Conservation (phyloP, 2,329 filamentous ascomycete genomes). For the Pseudogymnoascus sp. region DNA sequence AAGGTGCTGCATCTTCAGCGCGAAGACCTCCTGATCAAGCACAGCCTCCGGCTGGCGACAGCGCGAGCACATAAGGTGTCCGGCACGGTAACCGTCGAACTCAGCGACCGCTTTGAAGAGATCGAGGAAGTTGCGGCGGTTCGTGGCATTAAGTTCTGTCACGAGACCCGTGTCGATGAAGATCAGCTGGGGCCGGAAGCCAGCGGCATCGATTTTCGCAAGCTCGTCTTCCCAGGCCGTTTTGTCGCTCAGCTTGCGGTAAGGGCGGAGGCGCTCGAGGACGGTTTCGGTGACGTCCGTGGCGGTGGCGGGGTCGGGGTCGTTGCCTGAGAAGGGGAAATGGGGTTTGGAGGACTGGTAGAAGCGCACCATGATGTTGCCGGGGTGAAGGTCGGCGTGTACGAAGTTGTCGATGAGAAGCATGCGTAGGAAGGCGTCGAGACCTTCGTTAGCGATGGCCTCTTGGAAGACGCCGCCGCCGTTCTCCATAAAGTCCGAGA, state of each 20-base stretch:
- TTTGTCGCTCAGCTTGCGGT: slow-evolving; percentile 52
- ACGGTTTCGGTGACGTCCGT: slow-evolving; percentile 83
- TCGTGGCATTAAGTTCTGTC: slow-evolving; percentile 80
- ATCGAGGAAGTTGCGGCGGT: slow-evolving; percentile 85
- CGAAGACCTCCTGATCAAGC: slow-evolving; percentile 81
- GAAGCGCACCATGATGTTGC: slow-evolving; percentile 99
- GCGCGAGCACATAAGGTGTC: slow-evolving; percentile 90
- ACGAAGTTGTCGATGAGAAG: slow-evolving; percentile 95
- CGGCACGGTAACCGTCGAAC: slow-evolving; percentile 93
- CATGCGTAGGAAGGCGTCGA: slow-evolving; percentile 96
- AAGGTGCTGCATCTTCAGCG: slow-evolving; percentile 93
- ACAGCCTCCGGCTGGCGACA: slow-evolving; percentile 89
- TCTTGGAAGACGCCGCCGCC: slow-evolving; percentile 88
- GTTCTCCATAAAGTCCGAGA: slow-evolving; percentile 82
- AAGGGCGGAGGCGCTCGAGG: slow-evolving; percentile 68
- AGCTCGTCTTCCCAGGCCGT: slow-evolving; percentile 69
- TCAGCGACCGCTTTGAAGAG: slow-evolving; percentile 93
- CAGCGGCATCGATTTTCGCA: slow-evolving; percentile 69
- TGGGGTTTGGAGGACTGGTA: slow-evolving; percentile 73
- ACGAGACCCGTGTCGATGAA: slow-evolving; percentile 97
- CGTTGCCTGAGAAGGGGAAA: slow-evolving; percentile 40
- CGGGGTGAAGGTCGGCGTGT: slow-evolving; percentile 90
- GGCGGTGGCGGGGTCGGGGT: slow-evolving; percentile 37
- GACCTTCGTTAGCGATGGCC: slow-evolving; percentile 88
- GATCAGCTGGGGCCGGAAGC: slow-evolving; percentile 86